Conservation (phyloP, 306 rosid species). For the Carpinus viminea region DNA sequence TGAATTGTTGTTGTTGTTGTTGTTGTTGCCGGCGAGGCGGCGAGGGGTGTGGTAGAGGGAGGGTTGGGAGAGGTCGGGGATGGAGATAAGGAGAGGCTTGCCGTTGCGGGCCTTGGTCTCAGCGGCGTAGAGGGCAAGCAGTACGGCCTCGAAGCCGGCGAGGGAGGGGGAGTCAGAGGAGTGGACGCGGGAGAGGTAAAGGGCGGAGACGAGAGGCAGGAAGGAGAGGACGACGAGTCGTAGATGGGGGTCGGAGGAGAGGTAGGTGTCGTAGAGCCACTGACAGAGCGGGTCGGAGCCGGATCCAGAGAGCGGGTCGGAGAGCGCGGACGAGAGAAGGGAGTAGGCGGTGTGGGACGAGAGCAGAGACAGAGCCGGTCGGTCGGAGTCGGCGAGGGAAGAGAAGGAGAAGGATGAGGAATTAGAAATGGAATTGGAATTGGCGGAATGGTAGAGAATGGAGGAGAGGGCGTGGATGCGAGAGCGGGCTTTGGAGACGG, state of each 20-base stretch:
- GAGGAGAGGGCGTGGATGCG: slow-evolving; percentile 82
- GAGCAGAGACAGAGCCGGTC: slow-evolving; percentile 92
- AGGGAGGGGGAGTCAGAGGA: slow-evolving; percentile 64
- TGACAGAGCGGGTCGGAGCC: slow-evolving; percentile 93
- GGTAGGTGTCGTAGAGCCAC: slow-evolving; percentile 96
- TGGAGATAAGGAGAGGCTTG: slow-evolving; percentile 67
- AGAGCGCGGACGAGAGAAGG: slow-evolving; percentile 55
- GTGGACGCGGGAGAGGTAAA: slow-evolving; percentile 82
- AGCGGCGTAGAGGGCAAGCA: slow-evolving; percentile 78
- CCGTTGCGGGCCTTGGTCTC: slow-evolving; percentile 81
- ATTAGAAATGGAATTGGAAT: slow-evolving; percentile 19
- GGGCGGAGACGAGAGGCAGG: slow-evolving; percentile 76
- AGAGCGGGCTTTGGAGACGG: slow-evolving; percentile 85
- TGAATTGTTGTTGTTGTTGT: slow-evolving; percentile 27
- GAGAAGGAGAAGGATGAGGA: slow-evolving; percentile 43
- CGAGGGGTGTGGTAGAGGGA: slow-evolving; percentile 77
- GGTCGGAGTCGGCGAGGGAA: slow-evolving; percentile 92
- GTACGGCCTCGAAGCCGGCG: slow-evolving; percentile 93
- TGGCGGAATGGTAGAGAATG: slow-evolving; percentile 35
- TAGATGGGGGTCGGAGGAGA: slow-evolving; percentile 81
- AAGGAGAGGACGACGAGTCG: slow-evolving; percentile 88
- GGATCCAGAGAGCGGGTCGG: slow-evolving; percentile 53
- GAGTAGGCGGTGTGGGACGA: slow-evolving; percentile 68
- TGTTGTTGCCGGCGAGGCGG: background rate
- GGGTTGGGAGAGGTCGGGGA: slow-evolving; percentile 90